Evolutionary conservation across 371 early-diverging fungal species (phyloP).

Genomic region (Mycotypha africana): DNA sequence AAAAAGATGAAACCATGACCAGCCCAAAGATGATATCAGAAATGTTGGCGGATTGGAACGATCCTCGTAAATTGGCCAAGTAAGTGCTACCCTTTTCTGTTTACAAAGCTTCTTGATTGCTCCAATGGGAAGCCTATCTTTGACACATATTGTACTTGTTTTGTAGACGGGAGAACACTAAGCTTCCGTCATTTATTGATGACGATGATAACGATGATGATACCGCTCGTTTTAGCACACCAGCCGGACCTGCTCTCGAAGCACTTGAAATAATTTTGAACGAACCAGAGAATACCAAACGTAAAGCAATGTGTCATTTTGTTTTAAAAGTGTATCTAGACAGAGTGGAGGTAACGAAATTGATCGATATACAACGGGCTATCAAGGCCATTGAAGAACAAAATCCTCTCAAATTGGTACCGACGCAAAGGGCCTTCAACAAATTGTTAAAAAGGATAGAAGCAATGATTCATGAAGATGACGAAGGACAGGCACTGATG

Average conservation of each 20-base stretch:
- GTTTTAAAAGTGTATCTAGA: slow-evolving; percentile 29
- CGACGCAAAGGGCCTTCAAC: no score
- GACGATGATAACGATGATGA: background rate
- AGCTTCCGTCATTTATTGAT: background rate
- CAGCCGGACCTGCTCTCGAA: slow-evolving; percentile 35
- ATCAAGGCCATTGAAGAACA: slow-evolving; percentile 1
- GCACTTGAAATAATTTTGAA: slow-evolving; percentile 25
- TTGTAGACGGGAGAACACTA: background rate
- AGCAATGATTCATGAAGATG: no score
- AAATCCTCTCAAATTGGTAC: no score
- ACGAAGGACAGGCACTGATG: no score
- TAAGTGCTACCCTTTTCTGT: slow-evolving; percentile 13
- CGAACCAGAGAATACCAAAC: slow-evolving; percentile 15
- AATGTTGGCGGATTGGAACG: slow-evolving; percentile 58
- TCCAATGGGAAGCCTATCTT: no score
- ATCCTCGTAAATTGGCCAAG: slow-evolving; percentile 44
- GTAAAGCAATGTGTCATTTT: slow-evolving; percentile 37
- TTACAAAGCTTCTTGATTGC: background rate
- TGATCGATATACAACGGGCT: slow-evolving; percentile 21
- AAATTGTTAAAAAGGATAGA: no score
- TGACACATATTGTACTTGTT: no score
- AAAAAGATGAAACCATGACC: slow-evolving; percentile 41
- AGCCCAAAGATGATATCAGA: slow-evolving; percentile 49
- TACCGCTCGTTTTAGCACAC: slow-evolving; percentile 16
- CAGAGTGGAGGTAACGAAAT: slow-evolving; percentile 17